These are phyloP conservation scores for Colletotrichum endophyticum DNA, from an alignment of 2,329 filamentous ascomycete genomes.

Conservation along the genomic window DNA sequence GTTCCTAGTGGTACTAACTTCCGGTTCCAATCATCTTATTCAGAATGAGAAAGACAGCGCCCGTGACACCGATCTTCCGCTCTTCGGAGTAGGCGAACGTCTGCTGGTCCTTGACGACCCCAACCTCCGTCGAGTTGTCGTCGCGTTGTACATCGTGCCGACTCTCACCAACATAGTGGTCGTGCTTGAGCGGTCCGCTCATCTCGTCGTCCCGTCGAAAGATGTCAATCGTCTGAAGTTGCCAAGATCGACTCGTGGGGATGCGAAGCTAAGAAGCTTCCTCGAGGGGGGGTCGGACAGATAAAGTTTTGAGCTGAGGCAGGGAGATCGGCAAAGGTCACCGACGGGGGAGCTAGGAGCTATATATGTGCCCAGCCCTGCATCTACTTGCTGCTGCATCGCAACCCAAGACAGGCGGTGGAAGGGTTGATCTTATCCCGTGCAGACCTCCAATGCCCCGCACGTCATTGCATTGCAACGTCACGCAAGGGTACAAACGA, in stretches of 20 bases:
- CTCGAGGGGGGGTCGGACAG: background rate
- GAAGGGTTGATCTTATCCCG: slow-evolving; percentile 2
- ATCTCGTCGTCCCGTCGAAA: background rate
- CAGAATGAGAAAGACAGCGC: slow-evolving; percentile 58
- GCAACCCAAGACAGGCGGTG: background rate
- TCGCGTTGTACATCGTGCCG: background rate
- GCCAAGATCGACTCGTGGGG: background rate
- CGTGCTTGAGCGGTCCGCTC: background rate
- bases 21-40: slow-evolving; percentile 66
- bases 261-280: background rate
- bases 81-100: slow-evolving; percentile 42
- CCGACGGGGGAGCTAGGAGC: background rate
- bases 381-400: background rate
- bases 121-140: background rate
- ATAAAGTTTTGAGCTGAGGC: background rate
- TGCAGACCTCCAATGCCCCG: background rate
- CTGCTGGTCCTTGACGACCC: slow-evolving; percentile 25
- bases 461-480: slow-evolving; percentile 19
- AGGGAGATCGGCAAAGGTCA: background rate
- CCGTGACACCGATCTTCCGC: slow-evolving; percentile 56
- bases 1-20: slow-evolving; percentile 36
- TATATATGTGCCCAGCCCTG: background rate
- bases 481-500: slow-evolving; percentile 10
- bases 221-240: background rate
- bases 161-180: background rate